Evolutionary conservation across 1,139 yeast species (phyloP).

Genomic region (Blastobotrys capitulatus): DNA sequence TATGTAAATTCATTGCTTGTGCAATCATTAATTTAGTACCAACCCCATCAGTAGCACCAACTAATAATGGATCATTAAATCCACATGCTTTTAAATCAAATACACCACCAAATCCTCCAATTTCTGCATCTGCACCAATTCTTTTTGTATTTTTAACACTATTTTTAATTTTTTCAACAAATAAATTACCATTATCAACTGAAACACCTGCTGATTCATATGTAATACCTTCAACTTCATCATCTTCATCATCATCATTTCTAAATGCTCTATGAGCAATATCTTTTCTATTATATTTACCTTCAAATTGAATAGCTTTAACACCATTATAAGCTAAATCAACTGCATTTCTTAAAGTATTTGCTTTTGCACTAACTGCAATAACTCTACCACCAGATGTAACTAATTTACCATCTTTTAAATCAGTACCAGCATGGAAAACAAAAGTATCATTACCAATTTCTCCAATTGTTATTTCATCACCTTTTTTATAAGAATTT

Average conservation of each 20-base stretch:
- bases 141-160: constrained; percentile 93
- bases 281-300: constrained; percentile 82
- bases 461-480: constrained; percentile 57
- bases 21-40: constrained; percentile 97
- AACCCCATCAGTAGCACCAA: constrained; percentile 98
- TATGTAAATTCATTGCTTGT: constrained; percentile 80
- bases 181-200: constrained; percentile 86
- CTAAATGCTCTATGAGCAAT: constrained; percentile 96
- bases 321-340: constrained; percentile 83
- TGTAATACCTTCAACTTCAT: constrained; percentile 45
- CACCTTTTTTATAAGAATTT: constrained; percentile 78
- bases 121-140: constrained; percentile 95
- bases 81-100: constrained; percentile 90
- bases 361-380: constrained; percentile 85
- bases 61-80: constrained; percentile 71
- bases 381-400: constrained; percentile 97
- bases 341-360: constrained; percentile 73
- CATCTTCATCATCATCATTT: constrained; percentile 31
- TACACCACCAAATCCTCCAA: constrained; percentile 98
- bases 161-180: constrained; percentile 86
- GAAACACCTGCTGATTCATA: constrained; percentile 96
- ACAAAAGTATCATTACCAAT: constrained; percentile 52
- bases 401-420: constrained; percentile 52
- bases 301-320: constrained; percentile 61
- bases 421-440: constrained; percentile 91